These are phyloP conservation scores for Cantharellus anzutake DNA, from an alignment of 768 basidiomycete species.

Conservation along the genomic window DNA sequence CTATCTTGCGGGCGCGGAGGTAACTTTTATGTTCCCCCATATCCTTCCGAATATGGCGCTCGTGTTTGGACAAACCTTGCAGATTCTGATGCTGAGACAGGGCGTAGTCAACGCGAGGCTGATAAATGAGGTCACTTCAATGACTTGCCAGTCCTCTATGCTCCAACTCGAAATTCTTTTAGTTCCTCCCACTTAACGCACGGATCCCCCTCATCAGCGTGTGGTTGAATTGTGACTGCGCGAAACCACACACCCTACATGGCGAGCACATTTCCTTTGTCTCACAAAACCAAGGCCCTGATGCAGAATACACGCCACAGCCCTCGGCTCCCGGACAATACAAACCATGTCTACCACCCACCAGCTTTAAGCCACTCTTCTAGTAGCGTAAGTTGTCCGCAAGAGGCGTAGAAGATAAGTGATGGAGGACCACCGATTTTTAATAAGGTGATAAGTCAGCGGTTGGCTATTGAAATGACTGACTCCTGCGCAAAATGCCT, in stretches of 20 bases:
- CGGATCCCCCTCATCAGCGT: not conserved
- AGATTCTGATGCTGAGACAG: conserved; percentile 8
- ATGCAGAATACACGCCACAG: conserved; percentile 24
- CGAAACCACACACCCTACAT: conserved; percentile 34
- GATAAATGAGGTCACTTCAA: no score
- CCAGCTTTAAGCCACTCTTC: conserved; percentile 31
- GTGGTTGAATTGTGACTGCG: not conserved
- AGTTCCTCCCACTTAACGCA: conserved; percentile 49
- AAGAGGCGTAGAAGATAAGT: no score
- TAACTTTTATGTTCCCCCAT: conserved; percentile 40
- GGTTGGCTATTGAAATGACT: no score
- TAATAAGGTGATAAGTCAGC: no score
- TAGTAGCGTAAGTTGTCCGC: conserved; percentile 18
- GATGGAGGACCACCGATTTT: no score
- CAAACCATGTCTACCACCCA: conserved; percentile 12
- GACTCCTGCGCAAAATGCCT: no score
- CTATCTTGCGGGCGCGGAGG: not conserved
- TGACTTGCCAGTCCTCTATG: no score
- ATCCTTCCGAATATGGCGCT: conserved; percentile 57
- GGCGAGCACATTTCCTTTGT: conserved; percentile 28
- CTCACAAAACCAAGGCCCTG: conserved; percentile 52
- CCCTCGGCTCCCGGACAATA: conserved; percentile 23
- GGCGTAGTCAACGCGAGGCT: no score
- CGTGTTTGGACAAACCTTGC: conserved; percentile 37
- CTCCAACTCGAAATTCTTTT: conserved; percentile 52